Evolutionary conservation across 2,329 filamentous ascomycete species (phyloP).

Genomic region (Aspergillus sojae): DNA sequence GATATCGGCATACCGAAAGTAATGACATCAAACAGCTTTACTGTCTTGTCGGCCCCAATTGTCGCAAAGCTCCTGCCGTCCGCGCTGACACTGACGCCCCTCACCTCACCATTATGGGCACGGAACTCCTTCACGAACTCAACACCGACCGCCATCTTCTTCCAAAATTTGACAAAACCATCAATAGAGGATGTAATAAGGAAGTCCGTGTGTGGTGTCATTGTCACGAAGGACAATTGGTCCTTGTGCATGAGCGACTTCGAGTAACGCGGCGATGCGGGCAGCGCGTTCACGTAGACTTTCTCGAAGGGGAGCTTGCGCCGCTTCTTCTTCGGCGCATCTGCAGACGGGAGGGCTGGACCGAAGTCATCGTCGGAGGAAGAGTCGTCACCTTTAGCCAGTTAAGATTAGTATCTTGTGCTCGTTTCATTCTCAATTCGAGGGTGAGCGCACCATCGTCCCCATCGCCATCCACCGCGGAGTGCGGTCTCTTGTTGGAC

Average conservation of each 20-base stretch:
- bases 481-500: conserved; percentile 60
- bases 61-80: conserved; percentile 95
- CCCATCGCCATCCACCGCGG: conserved; percentile 56
- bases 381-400: conserved; percentile 50
- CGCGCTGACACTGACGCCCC: conserved; percentile 78
- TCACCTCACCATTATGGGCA: conserved; percentile 84
- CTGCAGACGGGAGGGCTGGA: conserved; percentile 80
- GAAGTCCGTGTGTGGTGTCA: conserved; percentile 91
- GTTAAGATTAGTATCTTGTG: conserved; percentile 17
- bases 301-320: conserved; percentile 91
- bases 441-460: conserved; percentile 34
- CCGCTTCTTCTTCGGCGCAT: conserved; percentile 84
- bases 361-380: conserved; percentile 87
- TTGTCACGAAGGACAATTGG: conserved; percentile 81
- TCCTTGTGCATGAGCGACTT: conserved; percentile 99
- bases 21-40: conserved; percentile 66
- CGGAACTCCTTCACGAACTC: conserved; percentile 99
- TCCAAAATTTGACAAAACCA: conserved; percentile 99
- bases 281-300: conserved; percentile 88
- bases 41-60: conserved; percentile 61
- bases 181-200: conserved; percentile 91
- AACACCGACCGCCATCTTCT: conserved; percentile 85
- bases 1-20: conserved; percentile 64
- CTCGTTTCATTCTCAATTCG: not conserved
- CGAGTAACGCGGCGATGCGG: conserved; percentile 78